phyloP scores from a whole-genome alignment of 2,329 filamentous ascomycete genomes.

The Colletotrichum falcatum region DNA sequence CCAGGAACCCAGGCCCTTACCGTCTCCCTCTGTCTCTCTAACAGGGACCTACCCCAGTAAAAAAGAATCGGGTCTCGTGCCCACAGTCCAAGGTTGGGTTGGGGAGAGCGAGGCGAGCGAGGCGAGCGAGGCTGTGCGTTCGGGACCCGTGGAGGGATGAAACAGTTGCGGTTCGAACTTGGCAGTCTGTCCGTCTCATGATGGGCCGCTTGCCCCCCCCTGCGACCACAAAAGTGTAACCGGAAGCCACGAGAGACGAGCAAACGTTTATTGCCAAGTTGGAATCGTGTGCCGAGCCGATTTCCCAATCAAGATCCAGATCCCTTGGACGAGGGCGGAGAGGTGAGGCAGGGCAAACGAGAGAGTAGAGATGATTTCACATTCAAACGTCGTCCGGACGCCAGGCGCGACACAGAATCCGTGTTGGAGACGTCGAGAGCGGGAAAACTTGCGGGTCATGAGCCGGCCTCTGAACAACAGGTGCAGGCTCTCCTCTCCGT shows the following conservation, averaged over 20 bases:
- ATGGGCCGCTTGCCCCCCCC: constrained; percentile 35
- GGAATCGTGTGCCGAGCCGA: constrained; percentile 30
- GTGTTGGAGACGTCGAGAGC: constrained; percentile 25
- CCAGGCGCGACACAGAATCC: constrained; percentile 4
- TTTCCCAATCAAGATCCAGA: constrained; percentile 28
- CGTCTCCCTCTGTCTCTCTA: background rate
- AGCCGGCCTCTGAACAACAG: background rate
- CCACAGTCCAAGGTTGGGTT: background rate
- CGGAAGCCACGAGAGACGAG: constrained; percentile 15
- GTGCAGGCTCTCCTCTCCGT: background rate
- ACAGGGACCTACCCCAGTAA: background rate
- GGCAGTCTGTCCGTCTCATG: constrained; percentile 38
- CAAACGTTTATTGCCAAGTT: constrained; percentile 39
- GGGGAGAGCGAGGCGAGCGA: constrained; percentile 19
- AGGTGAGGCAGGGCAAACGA: background rate
- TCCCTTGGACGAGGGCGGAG: background rate
- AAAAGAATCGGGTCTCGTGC: background rate
- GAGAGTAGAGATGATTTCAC: background rate
- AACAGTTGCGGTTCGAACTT: constrained; percentile 41
- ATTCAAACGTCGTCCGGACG: background rate
- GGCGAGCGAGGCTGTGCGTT: constrained; percentile 36
- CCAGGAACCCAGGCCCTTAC: constrained; percentile 18
- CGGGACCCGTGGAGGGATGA: constrained; percentile 26
- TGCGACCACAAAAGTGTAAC: constrained; percentile 34
- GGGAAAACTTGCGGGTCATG: constrained; percentile 20